Conservation (phyloP, 116 monocot species). For the Papilionanthe hybrid region DNA sequence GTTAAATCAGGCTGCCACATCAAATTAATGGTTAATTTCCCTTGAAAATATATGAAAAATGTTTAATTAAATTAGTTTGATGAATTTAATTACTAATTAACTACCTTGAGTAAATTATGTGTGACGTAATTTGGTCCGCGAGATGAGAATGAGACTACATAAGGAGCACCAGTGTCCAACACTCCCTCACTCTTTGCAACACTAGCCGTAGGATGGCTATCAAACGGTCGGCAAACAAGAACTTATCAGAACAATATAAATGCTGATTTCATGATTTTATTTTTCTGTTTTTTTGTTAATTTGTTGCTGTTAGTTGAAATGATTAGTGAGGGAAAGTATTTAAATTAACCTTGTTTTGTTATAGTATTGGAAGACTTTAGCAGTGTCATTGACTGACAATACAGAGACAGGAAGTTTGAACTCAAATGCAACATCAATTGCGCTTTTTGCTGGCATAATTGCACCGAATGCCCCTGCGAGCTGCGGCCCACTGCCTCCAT, state of each 20-base stretch:
- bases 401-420: not conserved
- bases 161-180: not conserved
- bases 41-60: not conserved
- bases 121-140: constrained; percentile 18
- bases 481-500: not conserved
- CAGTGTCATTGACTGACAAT: not conserved
- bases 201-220: constrained; percentile 13
- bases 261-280: no score
- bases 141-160: constrained; percentile 11
- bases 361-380: not conserved
- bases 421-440: not conserved
- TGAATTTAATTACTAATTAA: no score
- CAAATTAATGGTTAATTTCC: no score
- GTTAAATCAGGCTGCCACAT: constrained; percentile 18
- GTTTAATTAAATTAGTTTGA: not conserved
- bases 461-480: constrained; percentile 4
- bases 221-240: not conserved
- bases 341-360: not conserved
- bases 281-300: no score
- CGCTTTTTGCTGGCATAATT: not conserved
- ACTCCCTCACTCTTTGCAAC: constrained; percentile 13
- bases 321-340: no score
- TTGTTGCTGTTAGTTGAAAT: no score
- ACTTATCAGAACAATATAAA: no score
- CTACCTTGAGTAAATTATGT: constrained; percentile 21